Percentiles rank a stretch among this genome's conserved stretches.
These are phyloP conservation scores for Sarcomyxa edulis DNA, from an alignment of 768 basidiomycete genomes.

Conservation along the genomic window DNA sequence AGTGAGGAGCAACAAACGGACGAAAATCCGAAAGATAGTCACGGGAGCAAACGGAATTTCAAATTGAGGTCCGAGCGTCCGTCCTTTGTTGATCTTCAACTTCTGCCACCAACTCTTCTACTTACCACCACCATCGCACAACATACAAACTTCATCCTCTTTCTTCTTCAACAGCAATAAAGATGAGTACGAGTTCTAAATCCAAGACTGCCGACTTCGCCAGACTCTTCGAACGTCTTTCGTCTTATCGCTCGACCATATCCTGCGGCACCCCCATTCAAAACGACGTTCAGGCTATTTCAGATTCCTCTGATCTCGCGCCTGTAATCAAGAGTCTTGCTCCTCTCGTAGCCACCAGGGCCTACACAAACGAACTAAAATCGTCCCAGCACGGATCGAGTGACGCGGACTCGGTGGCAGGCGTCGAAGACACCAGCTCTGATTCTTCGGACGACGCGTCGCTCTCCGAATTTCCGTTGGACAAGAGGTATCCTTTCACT, in stretches of 20 bases:
- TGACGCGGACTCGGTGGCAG: constrained; percentile 16
- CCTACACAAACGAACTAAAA: constrained; percentile 5
- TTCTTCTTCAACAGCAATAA: no score
- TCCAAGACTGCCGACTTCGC: constrained; percentile 47
- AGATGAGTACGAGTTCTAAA: no score
- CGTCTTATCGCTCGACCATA: constrained; percentile 33
- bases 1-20: no score
- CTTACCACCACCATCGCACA: no score
- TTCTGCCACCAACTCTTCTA: no score
- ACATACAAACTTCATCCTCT: no score
- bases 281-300: constrained; percentile 10
- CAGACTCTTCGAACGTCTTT: constrained; percentile 45
- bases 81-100: no score
- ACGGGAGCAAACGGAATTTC: no score
- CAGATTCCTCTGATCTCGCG: constrained; percentile 32
- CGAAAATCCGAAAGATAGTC: no score
- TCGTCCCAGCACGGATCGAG: constrained; percentile 21
- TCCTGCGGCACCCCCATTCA: constrained; percentile 21
- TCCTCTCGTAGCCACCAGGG: constrained; percentile 15
- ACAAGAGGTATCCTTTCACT: constrained; percentile 49
- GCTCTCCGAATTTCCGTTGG: constrained; percentile 39
- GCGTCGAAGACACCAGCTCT: constrained; percentile 9
- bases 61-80: no score
- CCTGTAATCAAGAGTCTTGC: constrained; percentile 28
- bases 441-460: constrained; percentile 17